phyloP scores from a whole-genome alignment of 129 eudicot genomes.

The Gnaphalium uliginosum region DNA sequence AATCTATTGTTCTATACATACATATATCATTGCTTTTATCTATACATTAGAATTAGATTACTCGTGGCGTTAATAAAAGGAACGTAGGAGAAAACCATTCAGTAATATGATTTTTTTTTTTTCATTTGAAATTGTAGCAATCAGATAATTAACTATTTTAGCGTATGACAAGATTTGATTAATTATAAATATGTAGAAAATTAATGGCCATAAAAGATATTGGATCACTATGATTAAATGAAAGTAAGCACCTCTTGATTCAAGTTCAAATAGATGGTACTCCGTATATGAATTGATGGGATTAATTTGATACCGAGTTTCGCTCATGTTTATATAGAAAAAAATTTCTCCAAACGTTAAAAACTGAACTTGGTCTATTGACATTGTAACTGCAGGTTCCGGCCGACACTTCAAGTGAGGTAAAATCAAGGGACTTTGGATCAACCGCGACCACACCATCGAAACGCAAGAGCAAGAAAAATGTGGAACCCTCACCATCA shows the following conservation, averaged over 20 bases:
- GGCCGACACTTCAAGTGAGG: slow-evolving; percentile 17
- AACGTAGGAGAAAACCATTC: background rate
- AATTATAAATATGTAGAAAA: background rate
- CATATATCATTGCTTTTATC: background rate
- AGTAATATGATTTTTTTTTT: too few species aligned
- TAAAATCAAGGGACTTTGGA: slow-evolving; percentile 64
- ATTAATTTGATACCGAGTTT: background rate
- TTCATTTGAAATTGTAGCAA: background rate
- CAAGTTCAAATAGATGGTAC: background rate
- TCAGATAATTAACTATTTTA: background rate
- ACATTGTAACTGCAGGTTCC: slow-evolving; percentile 19
- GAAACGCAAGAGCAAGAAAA: slow-evolving; percentile 79
- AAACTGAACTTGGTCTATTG: slow-evolving; percentile 1
- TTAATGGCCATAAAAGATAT: background rate
- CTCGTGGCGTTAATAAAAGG: background rate
- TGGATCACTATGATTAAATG: background rate
- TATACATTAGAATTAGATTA: too few species aligned
- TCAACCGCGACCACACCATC: slow-evolving; percentile 44
- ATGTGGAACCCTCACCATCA: slow-evolving; percentile 46
- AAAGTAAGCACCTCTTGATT: background rate
- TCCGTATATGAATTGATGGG: background rate
- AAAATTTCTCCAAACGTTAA: background rate
- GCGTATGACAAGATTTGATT: background rate
- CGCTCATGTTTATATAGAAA: background rate
- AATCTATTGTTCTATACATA: slow-evolving; percentile 13